phyloP scores from a whole-genome alignment of 805 yeast species.

The Kregervanrija delftensis region DNA sequence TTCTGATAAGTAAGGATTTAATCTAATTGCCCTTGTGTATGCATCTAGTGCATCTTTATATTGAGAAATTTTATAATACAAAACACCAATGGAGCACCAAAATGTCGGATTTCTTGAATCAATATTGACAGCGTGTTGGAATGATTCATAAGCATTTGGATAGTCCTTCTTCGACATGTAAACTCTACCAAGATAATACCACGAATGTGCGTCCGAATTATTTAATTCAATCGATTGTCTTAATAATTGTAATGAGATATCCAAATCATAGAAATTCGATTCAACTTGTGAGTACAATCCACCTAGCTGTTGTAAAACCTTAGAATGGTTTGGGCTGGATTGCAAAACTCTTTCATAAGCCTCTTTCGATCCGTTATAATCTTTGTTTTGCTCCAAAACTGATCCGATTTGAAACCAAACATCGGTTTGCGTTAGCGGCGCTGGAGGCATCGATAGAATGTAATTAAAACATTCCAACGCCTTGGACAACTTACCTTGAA shows the following conservation, averaged over 20 bases:
- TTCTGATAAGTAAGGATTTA: constrained; percentile 93
- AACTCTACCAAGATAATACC: constrained; percentile 96
- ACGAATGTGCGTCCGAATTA: constrained; percentile 86
- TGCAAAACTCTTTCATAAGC: constrained; percentile 90
- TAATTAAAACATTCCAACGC: constrained; percentile 94
- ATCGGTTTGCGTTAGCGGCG: constrained; percentile 92
- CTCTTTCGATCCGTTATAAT: constrained; percentile 85
- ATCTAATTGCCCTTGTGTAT: constrained; percentile 90
- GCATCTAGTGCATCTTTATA: constrained; percentile 97
- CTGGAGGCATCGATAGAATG: constrained; percentile 85
- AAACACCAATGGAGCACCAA: constrained; percentile 95
- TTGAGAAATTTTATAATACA: constrained; percentile 93
- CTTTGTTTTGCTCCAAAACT: constrained; percentile 89
- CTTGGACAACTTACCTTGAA: constrained; percentile 78
- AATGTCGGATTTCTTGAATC: constrained; percentile 96
- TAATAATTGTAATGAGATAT: constrained; percentile 72
- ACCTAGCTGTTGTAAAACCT: constrained; percentile 92
- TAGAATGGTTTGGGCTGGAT: constrained; percentile 90
- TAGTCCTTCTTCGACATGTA: constrained; percentile 95
- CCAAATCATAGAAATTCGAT: constrained; percentile 70
- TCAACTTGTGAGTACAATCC: constrained; percentile 81
- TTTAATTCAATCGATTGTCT: constrained; percentile 87
- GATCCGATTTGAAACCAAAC: constrained; percentile 98
- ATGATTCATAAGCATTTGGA: constrained; percentile 94
- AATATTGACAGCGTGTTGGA: constrained; percentile 96